Conservation (phyloP, 2,329 filamentous ascomycete species). For the Teratosphaeria nubilosa region DNA sequence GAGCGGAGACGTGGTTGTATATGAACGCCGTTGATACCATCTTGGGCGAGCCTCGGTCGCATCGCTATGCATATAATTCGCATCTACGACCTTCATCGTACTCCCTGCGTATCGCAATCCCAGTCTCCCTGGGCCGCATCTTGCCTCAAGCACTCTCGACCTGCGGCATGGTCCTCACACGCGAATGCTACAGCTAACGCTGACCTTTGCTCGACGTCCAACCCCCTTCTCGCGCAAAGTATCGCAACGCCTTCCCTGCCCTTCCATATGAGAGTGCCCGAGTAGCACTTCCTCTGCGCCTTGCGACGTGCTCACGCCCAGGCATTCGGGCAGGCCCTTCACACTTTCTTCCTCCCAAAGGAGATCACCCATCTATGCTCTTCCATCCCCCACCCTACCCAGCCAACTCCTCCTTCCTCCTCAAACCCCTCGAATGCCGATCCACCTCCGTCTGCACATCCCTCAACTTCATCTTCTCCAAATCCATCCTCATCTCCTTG, state of each 20-base stretch:
- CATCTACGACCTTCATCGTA: not conserved
- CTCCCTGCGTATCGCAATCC: not conserved
- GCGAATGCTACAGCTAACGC: not conserved
- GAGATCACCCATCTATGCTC: not conserved
- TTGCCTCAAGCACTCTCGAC: not conserved
- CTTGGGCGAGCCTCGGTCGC: not conserved
- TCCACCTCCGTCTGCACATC: slow-evolving; percentile 83
- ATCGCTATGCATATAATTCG: not conserved
- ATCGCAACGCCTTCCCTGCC: too few relatives aligned
- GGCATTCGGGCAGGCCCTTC: not conserved
- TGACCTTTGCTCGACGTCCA: too few relatives aligned
- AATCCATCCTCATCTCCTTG: slow-evolving; percentile 75
- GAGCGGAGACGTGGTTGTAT: not conserved
- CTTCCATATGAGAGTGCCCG: too few relatives aligned
- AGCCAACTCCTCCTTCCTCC: slow-evolving; percentile 70
- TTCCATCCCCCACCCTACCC: slow-evolving; percentile 17
- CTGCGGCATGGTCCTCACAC: too few relatives aligned
- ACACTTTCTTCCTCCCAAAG: not conserved
- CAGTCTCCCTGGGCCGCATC: not conserved
- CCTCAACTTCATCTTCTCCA: slow-evolving; percentile 72
- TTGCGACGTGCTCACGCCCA: not conserved
- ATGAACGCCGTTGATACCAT: not conserved
- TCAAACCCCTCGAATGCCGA: slow-evolving; percentile 71
- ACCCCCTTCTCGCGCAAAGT: too few relatives aligned
- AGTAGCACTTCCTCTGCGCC: too few relatives aligned